These are phyloP conservation scores for Bolboschoenoplectus hybrid DNA, from an alignment of 202 grass and related monocot genomes.

Conservation along the genomic window DNA sequence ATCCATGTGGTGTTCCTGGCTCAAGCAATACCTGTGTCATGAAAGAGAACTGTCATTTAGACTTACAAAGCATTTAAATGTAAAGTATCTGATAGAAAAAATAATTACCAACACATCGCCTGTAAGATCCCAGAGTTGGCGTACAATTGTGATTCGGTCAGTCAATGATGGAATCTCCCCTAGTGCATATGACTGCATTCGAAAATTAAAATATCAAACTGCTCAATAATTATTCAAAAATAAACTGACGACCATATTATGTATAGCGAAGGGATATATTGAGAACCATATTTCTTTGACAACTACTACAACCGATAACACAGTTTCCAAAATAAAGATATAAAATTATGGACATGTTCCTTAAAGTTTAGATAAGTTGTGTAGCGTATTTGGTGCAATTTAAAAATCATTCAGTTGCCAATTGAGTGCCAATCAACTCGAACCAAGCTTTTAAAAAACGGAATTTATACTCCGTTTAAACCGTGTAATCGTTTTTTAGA, in stretches of 20 bases:
- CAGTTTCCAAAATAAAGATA: not conserved
- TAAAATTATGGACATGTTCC: not conserved
- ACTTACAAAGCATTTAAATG: constrained; percentile 25
- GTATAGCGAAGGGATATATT: not conserved
- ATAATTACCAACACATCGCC: constrained; percentile 83
- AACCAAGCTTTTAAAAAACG: not conserved
- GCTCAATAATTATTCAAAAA: constrained; percentile 33
- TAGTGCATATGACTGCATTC: constrained; percentile 79
- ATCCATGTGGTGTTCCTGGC: constrained; percentile 95
- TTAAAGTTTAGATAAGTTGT: not conserved
- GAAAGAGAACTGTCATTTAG: constrained; percentile 30
- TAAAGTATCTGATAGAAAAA: constrained; percentile 1
- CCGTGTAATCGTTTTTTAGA: no score
- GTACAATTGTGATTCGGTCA: constrained; percentile 82
- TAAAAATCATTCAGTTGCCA: not conserved
- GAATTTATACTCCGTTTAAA: no score
- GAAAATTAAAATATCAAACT: constrained; percentile 28
- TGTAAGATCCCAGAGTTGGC: constrained; percentile 97
- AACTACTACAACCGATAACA: not conserved
- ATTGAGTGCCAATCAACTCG: not conserved
- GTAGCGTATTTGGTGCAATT: not conserved
- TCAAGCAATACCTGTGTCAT: constrained; percentile 81
- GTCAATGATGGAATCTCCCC: constrained; percentile 93
- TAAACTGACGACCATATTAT: not conserved
- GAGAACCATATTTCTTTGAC: not conserved